phyloP scores from a whole-genome alignment of 2,329 filamentous ascomycete genomes.

The Sclerotinia sclerotiorum region DNA sequence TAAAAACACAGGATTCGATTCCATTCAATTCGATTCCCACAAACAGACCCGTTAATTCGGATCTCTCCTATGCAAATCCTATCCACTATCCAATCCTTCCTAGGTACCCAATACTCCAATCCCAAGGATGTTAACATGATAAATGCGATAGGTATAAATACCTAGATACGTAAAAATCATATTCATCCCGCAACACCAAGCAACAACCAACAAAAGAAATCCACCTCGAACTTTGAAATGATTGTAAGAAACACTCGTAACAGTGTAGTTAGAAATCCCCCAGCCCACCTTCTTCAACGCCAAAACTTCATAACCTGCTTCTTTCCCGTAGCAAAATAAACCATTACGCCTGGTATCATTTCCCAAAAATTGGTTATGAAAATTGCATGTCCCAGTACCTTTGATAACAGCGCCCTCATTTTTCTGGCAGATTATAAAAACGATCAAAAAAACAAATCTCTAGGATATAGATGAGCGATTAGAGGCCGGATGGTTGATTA shows the following conservation, averaged over 20 bases:
- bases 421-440: slow-evolving; percentile 8
- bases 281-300: not conserved
- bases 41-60: not conserved
- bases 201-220: slow-evolving; percentile 13
- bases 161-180: slow-evolving; percentile 17
- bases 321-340: not conserved
- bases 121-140: not conserved
- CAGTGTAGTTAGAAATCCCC: not conserved
- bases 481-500: slow-evolving; percentile 46
- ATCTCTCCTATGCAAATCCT: not conserved
- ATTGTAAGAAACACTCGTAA: slow-evolving; percentile 6
- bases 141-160: not conserved
- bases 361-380: slow-evolving; percentile 13
- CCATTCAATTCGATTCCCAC: not conserved
- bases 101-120: slow-evolving; percentile 17
- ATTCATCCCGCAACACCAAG: not conserved
- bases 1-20: not conserved
- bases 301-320: not conserved
- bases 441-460: not conserved
- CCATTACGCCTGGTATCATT: slow-evolving; percentile 18
- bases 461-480: not conserved
- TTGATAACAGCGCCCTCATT: not conserved
- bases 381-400: not conserved
- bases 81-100: not conserved
- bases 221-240: slow-evolving; percentile 11